Base-by-base conservation (phyloP, 2,329 filamentous ascomycete species). In the Diatrype stigma region DNA sequence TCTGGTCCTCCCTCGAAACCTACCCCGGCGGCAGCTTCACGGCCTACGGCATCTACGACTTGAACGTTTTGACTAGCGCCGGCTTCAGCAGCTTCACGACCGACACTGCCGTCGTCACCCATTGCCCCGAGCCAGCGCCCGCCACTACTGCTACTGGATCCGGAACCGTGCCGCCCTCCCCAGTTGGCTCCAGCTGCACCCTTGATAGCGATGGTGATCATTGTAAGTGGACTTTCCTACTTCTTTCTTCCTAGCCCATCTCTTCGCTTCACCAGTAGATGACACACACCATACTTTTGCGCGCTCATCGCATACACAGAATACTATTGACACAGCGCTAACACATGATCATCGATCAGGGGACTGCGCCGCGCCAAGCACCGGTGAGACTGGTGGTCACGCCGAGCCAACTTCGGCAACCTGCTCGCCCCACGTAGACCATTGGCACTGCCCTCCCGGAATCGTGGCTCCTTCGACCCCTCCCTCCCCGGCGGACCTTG, bases 31-130 rank as follows among this genome's bases (percentile, higher is more conserved):
- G 52, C n/a, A 56, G 48, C 42, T 51, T 58, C 47, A 61, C 60
- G 3, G 60, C 52, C 2, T 59, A 56, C 28, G 55, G 53, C 28
- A 47, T 54, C 42, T 61, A 60, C 49, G 54, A 58, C 38, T 57
- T 56, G 6, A 51, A 57, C 19, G 55, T 55, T 6, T 49, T 63
- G 5, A 54, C 52, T 3, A 49, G 51, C 12, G 60, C 59, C 10
- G 60, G 59, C 3, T 61, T 59, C 26, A 52, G 26, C 26, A 52
- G 26, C 26, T 30, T 63, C 46, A 51, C 58, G 23, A 53, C 57
- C 1, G 52, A 49, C 14, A 46, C 55, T 2, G 44, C 38, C 17
- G 26, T 30, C 26, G 26, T 30, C 6, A 52, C 45, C 4, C 45
- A 44, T 22, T 54, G 55, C 35, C 50, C 49, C 7, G 53, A 51